These are phyloP conservation scores for Geum urbanum DNA, from an alignment of 306 rosid genomes.

Conservation along the genomic window DNA sequence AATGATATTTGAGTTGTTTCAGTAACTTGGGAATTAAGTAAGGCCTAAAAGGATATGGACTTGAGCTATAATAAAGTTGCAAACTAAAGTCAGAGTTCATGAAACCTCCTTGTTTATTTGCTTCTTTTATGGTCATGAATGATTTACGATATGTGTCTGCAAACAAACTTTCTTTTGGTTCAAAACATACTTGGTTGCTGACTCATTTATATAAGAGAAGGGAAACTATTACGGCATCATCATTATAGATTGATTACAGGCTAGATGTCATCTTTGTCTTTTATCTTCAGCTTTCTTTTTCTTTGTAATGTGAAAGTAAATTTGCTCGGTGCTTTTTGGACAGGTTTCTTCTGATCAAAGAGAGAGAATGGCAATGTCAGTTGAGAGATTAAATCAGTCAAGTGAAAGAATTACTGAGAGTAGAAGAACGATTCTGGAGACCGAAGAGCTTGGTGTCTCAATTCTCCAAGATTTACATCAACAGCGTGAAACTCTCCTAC, in stretches of 20 bases:
- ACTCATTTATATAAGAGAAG: background rate
- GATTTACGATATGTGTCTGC: background rate
- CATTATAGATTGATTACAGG: slow-evolving; percentile 11
- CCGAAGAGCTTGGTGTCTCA: slow-evolving; percentile 79
- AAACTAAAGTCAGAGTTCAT: background rate
- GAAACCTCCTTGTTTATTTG: background rate
- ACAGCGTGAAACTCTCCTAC: slow-evolving; percentile 83
- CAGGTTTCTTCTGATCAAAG: slow-evolving; percentile 78
- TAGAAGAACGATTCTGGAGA: slow-evolving; percentile 71
- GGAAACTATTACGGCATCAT: background rate
- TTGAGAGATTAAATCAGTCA: slow-evolving; percentile 66
- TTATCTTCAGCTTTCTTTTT: slow-evolving; percentile 8
- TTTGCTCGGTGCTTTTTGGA: slow-evolving; percentile 13
- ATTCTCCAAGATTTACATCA: slow-evolving; percentile 83
- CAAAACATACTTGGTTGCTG: no score
- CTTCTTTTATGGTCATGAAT: background rate
- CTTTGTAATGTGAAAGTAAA: background rate
- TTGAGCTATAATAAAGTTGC: background rate
- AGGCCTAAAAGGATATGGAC: no score
- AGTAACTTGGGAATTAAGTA: background rate
- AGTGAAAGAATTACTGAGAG: slow-evolving; percentile 67
- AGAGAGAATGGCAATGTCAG: slow-evolving; percentile 72
- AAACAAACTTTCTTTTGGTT: no score
- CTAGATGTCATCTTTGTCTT: slow-evolving; percentile 14
- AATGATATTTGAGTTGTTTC: background rate